Evolutionary conservation across 2,329 filamentous ascomycete species (phyloP).

Genomic region (Aspergillus bombycis): DNA sequence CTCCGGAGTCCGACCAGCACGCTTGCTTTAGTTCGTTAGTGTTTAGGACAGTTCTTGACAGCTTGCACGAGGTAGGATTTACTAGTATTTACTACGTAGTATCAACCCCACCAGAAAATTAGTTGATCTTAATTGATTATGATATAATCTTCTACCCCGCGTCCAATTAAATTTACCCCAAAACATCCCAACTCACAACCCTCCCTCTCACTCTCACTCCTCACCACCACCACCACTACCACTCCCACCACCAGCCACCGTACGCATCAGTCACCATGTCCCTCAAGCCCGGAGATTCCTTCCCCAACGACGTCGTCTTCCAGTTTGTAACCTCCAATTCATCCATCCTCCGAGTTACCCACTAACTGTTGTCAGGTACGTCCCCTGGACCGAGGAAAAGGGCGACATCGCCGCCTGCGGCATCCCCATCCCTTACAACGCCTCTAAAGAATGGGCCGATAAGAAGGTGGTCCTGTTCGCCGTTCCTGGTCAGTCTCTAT

Average conservation of each 20-base stretch:
- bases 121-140: background rate
- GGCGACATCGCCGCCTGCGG: constrained; percentile 75
- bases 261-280: constrained; percentile 29
- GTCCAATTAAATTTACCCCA: background rate
- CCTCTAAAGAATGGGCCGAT: constrained; percentile 72
- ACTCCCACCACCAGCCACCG: background rate
- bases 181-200: background rate
- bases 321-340: constrained; percentile 50
- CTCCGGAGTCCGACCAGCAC: background rate
- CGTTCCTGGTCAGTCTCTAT: constrained; percentile 59
- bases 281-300: constrained; percentile 77
- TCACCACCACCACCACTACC: background rate
- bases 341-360: background rate
- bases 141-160: background rate
- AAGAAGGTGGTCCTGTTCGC: constrained; percentile 75
- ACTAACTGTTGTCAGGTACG: constrained; percentile 58
- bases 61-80: too few species aligned
- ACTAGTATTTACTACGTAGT: too few species aligned
- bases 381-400: constrained; percentile 73
- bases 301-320: constrained; percentile 81
- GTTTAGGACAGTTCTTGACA: too few species aligned
- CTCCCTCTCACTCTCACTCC: background rate
- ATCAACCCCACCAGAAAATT: background rate
- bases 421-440: constrained; percentile 75
- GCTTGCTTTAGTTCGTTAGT: background rate